Evolutionary conservation across 78 protist genomes (phyloP), one percentile per base, ranked within the genome.

Genomic region (Isochrysis galbana): DNA sequence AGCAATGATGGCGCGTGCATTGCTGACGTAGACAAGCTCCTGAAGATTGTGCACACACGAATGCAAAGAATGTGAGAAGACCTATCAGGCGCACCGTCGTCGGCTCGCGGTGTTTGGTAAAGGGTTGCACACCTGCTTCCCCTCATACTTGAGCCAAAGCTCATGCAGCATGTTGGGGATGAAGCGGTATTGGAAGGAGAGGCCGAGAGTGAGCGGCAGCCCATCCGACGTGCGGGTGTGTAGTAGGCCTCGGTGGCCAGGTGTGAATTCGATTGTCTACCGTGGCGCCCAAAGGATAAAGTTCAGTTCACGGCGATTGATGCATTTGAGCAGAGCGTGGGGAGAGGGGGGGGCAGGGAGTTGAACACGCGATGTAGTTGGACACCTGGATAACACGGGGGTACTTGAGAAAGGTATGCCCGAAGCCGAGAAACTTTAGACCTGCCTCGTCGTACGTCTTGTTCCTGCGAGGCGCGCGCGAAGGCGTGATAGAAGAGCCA

Each of bases 221-320:
- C 84, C 84, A 26, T 74, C 84, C 0, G 84, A 1, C 46, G 84
- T 74, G 32, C 84, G 84, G 46, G 84, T 74, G 46, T 74, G 84
- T 45, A 74, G 84, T 23, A 74, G 44, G 4, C 21, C 22, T 3
- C 41, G n/a, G 80, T 41, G 41, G 4, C 17, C 11, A 21, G 36
- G 17, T 23, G 4, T n/a, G 80, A 70, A 70, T 41, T 70, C 80
- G 41, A 70, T 70, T 5, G 80, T 70, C 80, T 69, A n/a, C n/a
- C n/a, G 67, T 54, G 67, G n/a, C 11, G 19, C 67, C n/a, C 67
- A 54, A 19, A 11, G 67, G 67, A 54, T 54, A 19, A 19, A 11
- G 67, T 54, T 11, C 67, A 54, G 11, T 54, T n/a, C n/a, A n/a
- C n/a, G n/a, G n/a, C n/a, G n/a, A n/a, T 19, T 22, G 19, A 19